Evolutionary conservation across 192 early-diverging fungal genomes (phyloP).

Genomic region (Linnemannia exigua): DNA sequence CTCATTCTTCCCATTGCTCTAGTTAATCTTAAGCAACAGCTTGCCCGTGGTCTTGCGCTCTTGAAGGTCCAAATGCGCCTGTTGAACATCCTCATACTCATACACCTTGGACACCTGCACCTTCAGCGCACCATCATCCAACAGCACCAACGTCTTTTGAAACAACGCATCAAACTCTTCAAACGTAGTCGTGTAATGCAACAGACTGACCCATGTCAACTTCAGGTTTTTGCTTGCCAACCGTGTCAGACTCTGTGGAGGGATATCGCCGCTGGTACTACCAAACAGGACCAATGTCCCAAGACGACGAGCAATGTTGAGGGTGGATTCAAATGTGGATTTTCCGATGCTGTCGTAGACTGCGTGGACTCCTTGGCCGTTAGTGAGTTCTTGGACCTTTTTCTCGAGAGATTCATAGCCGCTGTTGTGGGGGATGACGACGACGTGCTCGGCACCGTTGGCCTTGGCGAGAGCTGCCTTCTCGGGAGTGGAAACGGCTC

Average conservation of each 20-base stretch:
- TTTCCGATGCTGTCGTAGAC: slow-evolving; percentile 92
- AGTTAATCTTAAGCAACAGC: slow-evolving; percentile 66
- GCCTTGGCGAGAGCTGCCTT: slow-evolving; percentile 72
- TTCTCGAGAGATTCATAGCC: slow-evolving; percentile 68
- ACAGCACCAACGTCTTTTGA: slow-evolving; percentile 70
- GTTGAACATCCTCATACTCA: slow-evolving; percentile 72
- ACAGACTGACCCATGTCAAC: slow-evolving; percentile 78
- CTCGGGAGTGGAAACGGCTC: slow-evolving; percentile 76
- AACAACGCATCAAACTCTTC: slow-evolving; percentile 75
- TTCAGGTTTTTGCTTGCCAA: slow-evolving; percentile 77
- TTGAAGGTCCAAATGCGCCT: slow-evolving; percentile 84
- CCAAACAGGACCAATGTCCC: slow-evolving; percentile 88
- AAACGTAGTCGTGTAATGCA: slow-evolving; percentile 70
- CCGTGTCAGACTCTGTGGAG: slow-evolving; percentile 61
- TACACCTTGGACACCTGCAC: slow-evolving; percentile 80
- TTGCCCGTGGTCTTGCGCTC: slow-evolving; percentile 77
- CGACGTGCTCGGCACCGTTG: slow-evolving; percentile 76
- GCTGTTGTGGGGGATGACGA: slow-evolving; percentile 67
- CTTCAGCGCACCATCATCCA: slow-evolving; percentile 68
- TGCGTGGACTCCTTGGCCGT: slow-evolving; percentile 77
- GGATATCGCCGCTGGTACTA: slow-evolving; percentile 83
- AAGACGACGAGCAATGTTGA: slow-evolving; percentile 68
- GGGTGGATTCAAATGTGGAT: slow-evolving; percentile 79
- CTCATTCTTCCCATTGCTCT: background rate
- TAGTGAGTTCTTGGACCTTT: slow-evolving; percentile 77